phyloP scores from a whole-genome alignment of 2,329 filamentous ascomycete genomes.

The Apiospora aurea region DNA sequence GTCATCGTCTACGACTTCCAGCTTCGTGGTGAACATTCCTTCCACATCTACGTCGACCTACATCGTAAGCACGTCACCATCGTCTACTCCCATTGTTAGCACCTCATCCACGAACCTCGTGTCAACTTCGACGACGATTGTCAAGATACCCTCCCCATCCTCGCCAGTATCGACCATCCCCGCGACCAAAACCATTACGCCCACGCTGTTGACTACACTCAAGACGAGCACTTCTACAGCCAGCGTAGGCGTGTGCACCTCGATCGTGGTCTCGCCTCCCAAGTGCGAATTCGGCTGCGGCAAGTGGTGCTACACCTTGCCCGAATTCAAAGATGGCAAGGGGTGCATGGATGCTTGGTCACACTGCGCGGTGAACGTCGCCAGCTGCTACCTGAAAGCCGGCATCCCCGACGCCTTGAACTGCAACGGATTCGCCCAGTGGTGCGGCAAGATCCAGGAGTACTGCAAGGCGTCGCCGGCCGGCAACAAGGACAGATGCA shows the following conservation, averaged over 20 bases:
- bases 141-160: constrained; percentile 26
- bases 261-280: constrained; percentile 52
- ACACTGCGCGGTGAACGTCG: constrained; percentile 54
- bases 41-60: background rate
- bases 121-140: constrained; percentile 27
- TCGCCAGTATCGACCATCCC: background rate
- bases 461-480: constrained; percentile 47
- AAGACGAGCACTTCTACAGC: constrained; percentile 39
- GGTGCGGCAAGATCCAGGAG: constrained; percentile 54
- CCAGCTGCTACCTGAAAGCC: constrained; percentile 59
- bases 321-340: constrained; percentile 52
- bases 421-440: constrained; percentile 58
- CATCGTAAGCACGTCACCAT: background rate
- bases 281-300: constrained; percentile 63
- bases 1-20: background rate
- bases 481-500: constrained; percentile 43
- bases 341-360: constrained; percentile 52
- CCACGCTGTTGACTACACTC: constrained; percentile 25
- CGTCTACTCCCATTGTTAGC: background rate
- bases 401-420: constrained; percentile 56
- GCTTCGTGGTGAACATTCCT: background rate
- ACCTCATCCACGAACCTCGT: background rate
- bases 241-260: constrained; percentile 52
- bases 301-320: constrained; percentile 53
- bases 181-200: background rate